Base-by-base conservation (phyloP, 495 filamentous ascomycete genomes). In the Daldinia decipiens region DNA sequence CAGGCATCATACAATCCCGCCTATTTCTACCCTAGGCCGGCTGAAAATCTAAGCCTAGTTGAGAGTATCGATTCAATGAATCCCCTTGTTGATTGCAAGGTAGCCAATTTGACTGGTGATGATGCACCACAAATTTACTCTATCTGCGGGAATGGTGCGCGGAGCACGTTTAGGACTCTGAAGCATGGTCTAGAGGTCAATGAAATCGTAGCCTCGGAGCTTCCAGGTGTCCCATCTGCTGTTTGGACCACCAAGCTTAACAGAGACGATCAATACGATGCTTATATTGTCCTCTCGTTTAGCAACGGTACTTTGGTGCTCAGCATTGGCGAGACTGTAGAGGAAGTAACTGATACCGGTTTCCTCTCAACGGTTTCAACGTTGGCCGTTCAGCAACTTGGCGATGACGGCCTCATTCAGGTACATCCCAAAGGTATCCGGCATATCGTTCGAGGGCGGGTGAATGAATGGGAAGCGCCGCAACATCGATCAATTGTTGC, bases 91-190 rank as follows among this genome's bases (percentile, higher is more conserved):
- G 94, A 95, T 71, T 94, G 92, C 79, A 94, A 95, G 75, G 88
- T 98, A 32, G 90, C 88, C 27, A 98, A 99, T 71, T 80, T 97
- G 17, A 91, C 90, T 0, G 89, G 92, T 52, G 95, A 97, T 67
- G 96, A 98, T 74, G 94, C 95, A 1, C 95, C 95, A 12, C 96
- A 99, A 77, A 97, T 99, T 39, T 98, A 97, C 80, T 89, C 93
- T 0, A 85, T 98, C 15, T 95, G 91, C 76, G 95, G 95, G 4
- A 91, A 91, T 34, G 92, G 95, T 8, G 93, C 93, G 58, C 85
- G 92, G 64, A 98, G 95, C 76, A 91, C 89, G 21, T 97, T 99
- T 79, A 87, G 94, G 60, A 97, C 90, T 36, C 82, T 98, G 17
- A 96, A 95, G 74, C 93, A 99, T 78, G 95, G 95, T 0, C 82